These are phyloP conservation scores for Mercurialis annua DNA, from an alignment of 345 rosid genomes.

Conservation along the genomic window DNA sequence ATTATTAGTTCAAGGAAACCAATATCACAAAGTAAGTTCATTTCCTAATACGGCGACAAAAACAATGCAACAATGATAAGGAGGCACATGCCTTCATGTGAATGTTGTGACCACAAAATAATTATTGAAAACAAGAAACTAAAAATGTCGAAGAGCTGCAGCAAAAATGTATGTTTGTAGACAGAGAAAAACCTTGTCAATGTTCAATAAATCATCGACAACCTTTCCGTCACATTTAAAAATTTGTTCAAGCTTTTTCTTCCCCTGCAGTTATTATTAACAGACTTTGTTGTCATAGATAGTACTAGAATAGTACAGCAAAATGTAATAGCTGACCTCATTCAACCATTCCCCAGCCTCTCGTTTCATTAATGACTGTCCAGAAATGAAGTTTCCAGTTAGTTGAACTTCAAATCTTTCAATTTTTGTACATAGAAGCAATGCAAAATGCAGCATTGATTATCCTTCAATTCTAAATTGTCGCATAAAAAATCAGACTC, in stretches of 20 bases:
- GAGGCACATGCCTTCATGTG: background rate
- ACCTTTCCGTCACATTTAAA: constrained; percentile 65
- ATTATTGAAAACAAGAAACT: background rate
- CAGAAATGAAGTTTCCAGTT: constrained; percentile 8
- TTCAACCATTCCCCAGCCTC: constrained; percentile 77
- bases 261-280: constrained; percentile 43
- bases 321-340: constrained; percentile 37
- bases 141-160: background rate
- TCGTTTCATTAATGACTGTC: constrained; percentile 69
- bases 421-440: background rate
- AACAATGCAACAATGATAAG: too few relatives aligned
- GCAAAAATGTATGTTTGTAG: background rate
- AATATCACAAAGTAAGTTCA: background rate
- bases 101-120: constrained; percentile 3
- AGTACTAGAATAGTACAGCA: background rate
- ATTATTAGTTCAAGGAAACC: background rate
- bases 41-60: background rate
- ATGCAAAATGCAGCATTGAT: constrained; percentile 1
- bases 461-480: background rate
- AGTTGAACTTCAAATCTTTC: background rate
- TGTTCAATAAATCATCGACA: constrained; percentile 69
- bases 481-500: background rate
- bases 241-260: constrained; percentile 64
- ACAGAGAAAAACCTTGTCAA: constrained; percentile 64
- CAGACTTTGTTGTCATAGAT: background rate